Evolutionary conservation across 2,329 filamentous ascomycete genomes (phyloP).

Genomic region (Nannizzia gypsea): DNA sequence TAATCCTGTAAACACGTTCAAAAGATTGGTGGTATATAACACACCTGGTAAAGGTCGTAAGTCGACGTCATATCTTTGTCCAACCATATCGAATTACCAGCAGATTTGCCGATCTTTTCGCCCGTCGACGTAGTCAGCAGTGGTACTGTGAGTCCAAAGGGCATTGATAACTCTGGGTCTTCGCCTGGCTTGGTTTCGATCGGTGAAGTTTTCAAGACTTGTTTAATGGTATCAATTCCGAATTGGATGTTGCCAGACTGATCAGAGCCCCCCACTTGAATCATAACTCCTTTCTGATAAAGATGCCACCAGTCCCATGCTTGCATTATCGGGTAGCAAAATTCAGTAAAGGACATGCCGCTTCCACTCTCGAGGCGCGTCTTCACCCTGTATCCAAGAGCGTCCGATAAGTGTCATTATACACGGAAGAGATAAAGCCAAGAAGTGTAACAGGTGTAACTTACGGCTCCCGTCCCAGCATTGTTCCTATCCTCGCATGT

Average conservation of each 20-base stretch:
- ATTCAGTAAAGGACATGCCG: conserved; percentile 90
- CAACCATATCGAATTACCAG: conserved; percentile 89
- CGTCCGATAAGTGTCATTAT: background rate
- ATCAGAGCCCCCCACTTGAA: conserved; percentile 90
- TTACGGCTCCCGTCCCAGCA: conserved; percentile 80
- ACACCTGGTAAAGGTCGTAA: conserved; percentile 71
- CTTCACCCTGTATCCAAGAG: conserved; percentile 50
- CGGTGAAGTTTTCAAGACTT: conserved; percentile 48
- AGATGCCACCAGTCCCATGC: conserved; percentile 95
- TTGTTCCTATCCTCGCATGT: conserved; percentile 65
- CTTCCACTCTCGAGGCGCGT: conserved; percentile 71
- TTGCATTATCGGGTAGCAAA: conserved; percentile 84
- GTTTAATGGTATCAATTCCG: conserved; percentile 74
- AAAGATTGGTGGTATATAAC: background rate
- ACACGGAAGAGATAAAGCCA: background rate
- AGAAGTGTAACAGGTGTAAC: conserved; percentile 27
- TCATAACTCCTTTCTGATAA: conserved; percentile 58
- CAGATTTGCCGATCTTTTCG: conserved; percentile 87
- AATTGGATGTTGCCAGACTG: conserved; percentile 94
- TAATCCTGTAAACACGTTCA: background rate
- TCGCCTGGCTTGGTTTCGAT: conserved; percentile 13
- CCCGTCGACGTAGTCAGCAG: conserved; percentile 76
- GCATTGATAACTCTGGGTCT: conserved; percentile 32
- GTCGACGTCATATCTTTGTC: conserved; percentile 66
- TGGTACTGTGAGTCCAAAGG: conserved; percentile 81